Base-by-base conservation (phyloP, 106 monocot genomes). In the Agapanthus africanus region DNA sequence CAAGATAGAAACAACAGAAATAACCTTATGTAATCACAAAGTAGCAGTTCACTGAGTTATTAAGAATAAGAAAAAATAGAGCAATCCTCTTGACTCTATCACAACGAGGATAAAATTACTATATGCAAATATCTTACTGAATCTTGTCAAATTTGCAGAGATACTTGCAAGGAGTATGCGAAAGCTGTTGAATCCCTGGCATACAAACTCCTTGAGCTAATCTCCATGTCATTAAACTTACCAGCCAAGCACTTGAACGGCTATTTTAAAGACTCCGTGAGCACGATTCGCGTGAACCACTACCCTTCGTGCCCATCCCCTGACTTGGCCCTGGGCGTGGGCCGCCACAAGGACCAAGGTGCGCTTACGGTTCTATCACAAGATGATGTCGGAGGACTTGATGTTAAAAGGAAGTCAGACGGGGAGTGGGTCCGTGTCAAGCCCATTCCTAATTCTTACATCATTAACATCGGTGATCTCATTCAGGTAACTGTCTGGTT, bases 401-500 rank as follows among this genome's bases (percentile, higher is more conserved):
- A 90, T 16, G 85, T 90, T 28, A 82, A 71, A 65, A 74, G 78
- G 62, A 78, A 71, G 75, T 78, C 75, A 1, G 82, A 83, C 35
- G 85, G 83, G 40, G 80, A 90, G 75, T 90, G 90, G 90, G 34
- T 83, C 0, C 85, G 83, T 38, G 90, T 90, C 41, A 80, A 84
- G 70, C 87, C 87, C 36, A 71, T 82, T 33, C 84, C 67, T 1
- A 70, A 84, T 51, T 76, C 91, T 4, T 84, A 68, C 66, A 87
- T 91, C 66, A 76, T 91, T 77, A 91, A 91, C 39, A 79, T 91
- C 2, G 91, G 91, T 0, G 91, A 91, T 59, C 40, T 91, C 22
- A 69, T 84, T 63, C 91, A 91, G 91, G 91, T 84, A 63, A 10
- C 9, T 13, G 41, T 15, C 11, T n/a, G 4, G 1, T 47, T 47